Evolutionary conservation across 305 asterid species (phyloP), one percentile per base, ranked within the genome.

Genomic region (Euphrasia arctica): DNA sequence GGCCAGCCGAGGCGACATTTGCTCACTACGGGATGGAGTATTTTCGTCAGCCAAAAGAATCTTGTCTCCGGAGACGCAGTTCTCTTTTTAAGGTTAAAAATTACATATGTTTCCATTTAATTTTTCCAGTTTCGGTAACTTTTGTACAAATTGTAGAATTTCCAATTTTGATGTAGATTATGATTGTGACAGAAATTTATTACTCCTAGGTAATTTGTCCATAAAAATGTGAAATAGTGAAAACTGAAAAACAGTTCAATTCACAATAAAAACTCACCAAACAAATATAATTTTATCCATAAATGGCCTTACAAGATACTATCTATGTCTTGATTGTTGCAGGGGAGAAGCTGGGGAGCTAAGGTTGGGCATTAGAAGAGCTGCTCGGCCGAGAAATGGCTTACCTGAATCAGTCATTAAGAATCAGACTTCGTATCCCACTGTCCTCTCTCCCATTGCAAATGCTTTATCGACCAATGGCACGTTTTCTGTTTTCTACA

Each of bases 1-100:
- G 99, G 99, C 62, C 99, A 91, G 84, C 99, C 99, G 4, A 86
- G 99, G 81, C 80, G 99, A 28, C 99, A 94, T 87, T 80, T 94
- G 87, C 97, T 91, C 66, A 91, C 97, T 45, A 91, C 98, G 4
- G 99, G 99, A 57, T 91, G 99, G 99, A 94, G 99, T 65, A 78
- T 76, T 41, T 94, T 94, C 60, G 96, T 89, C 47, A 86, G 91
- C 82, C 96, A 91, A 74, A 94, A 91, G 68, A 89, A 91, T 77
- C 95, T 94, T 22, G 85, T 82, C 6, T 80, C 97, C 0, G 98
- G 98, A 22, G 99, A 91, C 76, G 99, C 99, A 0, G 97, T 94
- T 70, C 90, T 94, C 64, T 94, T 94, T 79, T 69, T 94, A 66
- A 91, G 99, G 99, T 94, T 54, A 25, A 45, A 39, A 39, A 7